A percentile compares a stretch with the other conserved stretches of the same genome.
Conservation (phyloP, 1,284 basidiomycete genomes). For the Abortiporus biennis region DNA sequence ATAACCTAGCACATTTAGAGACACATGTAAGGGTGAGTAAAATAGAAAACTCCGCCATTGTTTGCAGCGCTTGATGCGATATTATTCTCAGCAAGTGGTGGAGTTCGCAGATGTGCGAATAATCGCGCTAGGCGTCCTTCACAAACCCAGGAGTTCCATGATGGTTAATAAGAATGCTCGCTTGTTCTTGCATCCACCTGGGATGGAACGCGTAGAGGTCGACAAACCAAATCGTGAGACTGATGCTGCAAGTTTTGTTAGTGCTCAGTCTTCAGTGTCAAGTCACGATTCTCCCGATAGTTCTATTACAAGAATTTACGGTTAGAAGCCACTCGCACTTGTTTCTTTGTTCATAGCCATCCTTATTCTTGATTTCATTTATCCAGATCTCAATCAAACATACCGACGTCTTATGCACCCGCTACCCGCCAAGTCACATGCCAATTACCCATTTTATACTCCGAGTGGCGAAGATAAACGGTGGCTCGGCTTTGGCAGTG, state of each 20-base stretch:
- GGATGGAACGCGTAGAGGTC: slow-evolving; percentile 43
- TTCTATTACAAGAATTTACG: background rate
- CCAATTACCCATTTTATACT: slow-evolving; percentile 68
- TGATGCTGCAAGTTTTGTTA: slow-evolving; percentile 7
- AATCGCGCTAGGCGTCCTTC: slow-evolving; percentile 60
- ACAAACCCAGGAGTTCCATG: slow-evolving; percentile 47
- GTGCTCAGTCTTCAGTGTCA: slow-evolving; percentile 11
- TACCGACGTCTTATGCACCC: slow-evolving; percentile 44
- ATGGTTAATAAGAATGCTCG: slow-evolving; percentile 61
- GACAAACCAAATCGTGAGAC: slow-evolving; percentile 12
- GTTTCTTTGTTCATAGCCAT: background rate
- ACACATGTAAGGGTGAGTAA: slow-evolving; percentile 51
- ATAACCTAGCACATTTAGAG: slow-evolving; percentile 53
- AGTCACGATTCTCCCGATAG: background rate
- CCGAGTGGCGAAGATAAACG: slow-evolving; percentile 61
- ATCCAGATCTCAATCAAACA: slow-evolving; percentile 18
- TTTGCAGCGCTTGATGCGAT: background rate
- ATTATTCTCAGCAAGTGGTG: slow-evolving; percentile 46
- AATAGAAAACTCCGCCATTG: background rate
- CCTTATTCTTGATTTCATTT: background rate
- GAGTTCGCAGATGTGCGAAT: slow-evolving; percentile 70
- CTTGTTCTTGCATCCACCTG: slow-evolving; percentile 61
- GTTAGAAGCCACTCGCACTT: background rate
- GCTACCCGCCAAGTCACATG: slow-evolving; percentile 44
- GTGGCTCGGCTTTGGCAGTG: slow-evolving; percentile 47